These are phyloP conservation scores for Yarrowia alimentaria DNA, from an alignment of 805 yeast species.

Conservation along the genomic window DNA sequence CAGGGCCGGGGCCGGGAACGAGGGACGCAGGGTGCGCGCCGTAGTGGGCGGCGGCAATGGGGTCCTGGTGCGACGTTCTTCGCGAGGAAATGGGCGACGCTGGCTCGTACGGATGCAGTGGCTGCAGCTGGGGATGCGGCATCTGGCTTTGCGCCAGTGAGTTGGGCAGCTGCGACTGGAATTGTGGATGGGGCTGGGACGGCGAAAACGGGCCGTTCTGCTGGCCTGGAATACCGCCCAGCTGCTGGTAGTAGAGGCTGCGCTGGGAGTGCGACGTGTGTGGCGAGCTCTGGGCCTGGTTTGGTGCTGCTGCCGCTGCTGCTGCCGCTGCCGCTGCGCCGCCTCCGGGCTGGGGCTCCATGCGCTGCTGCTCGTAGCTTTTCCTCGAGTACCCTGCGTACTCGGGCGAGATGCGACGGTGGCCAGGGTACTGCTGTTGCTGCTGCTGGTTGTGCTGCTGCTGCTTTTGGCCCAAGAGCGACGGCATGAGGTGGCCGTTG, in stretches of 20 bases:
- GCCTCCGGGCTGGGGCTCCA: no score
- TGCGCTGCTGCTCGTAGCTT: constrained; percentile 8
- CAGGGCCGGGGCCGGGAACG: no score
- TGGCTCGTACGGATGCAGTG: constrained; percentile 15
- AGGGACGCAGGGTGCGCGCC: no score
- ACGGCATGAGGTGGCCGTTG: constrained; percentile 17
- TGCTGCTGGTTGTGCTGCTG: constrained; percentile 11
- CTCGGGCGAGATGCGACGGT: no score
- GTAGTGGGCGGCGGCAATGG: background rate
- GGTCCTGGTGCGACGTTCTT: background rate
- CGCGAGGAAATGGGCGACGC: background rate
- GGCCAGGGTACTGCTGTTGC: constrained; percentile 7
- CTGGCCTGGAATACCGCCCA: constrained; percentile 4
- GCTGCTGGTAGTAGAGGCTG: constrained; percentile 19
- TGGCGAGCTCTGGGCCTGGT: background rate
- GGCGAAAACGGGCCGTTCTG: constrained; percentile 13
- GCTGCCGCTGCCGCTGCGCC: background rate
- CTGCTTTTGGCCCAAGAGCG: constrained; percentile 1
- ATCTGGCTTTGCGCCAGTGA: background rate
- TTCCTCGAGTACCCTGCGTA: no score
- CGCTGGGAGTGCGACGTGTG: constrained; percentile 16
- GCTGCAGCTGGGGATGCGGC: constrained; percentile 17
- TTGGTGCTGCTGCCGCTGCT: background rate
- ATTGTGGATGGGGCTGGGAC: constrained; percentile 22
- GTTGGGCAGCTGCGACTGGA: background rate